Base-by-base conservation (phyloP, 192 early-diverging fungal species). In the Glomus cerebriforme region DNA sequence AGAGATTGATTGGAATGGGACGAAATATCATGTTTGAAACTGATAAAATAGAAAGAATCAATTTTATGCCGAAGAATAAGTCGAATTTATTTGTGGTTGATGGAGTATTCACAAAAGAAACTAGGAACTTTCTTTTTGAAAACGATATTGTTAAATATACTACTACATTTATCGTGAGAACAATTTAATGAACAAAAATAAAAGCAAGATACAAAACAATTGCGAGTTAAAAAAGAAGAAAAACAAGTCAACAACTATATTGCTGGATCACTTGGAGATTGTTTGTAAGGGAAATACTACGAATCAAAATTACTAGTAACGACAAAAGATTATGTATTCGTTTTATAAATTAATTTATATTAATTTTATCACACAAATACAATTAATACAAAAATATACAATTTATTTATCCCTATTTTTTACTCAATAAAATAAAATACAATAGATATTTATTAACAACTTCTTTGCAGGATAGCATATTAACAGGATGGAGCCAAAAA, bases 21-120 rank as follows among this genome's bases (percentile, higher is more conserved):
- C 6, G 8, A 74, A 74, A 34, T 59, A 74, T 26, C 58, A 31
- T 15, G 24, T 74, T 74, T 22, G 72, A 74, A 0, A 74, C 72
- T n/a, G 12, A 24, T 12, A 49, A 49, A 59, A 31, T 59, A 29
- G 58, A 74, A n/a, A 31, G 24, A 59, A 10, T n/a, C 24, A 1
- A 47, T 54, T 31, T 26, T n/a, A 58, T 37, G 27, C 47, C 27
- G 31, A 29, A 47, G 71, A 24, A 29, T 73, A 73, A 54, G 17
- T 6, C 71, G 17, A 29, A n/a, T 73, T 24, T 37, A 54, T 39
- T 39, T 39, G 7, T 39, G 2, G 7, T 7, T 39, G 37, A 39
- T 39, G 37, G 37, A 5, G 9, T 4, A 13, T 29, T 73, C 54
- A 59, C n/a, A 22, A 6, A 45, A 15, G 47, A 45, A 54, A 49